A percentile compares a stretch with the other conserved stretches of the same genome.
These are phyloP conservation scores for Coprinopsis sp. DNA, from an alignment of 768 basidiomycete species.

Conservation along the genomic window DNA sequence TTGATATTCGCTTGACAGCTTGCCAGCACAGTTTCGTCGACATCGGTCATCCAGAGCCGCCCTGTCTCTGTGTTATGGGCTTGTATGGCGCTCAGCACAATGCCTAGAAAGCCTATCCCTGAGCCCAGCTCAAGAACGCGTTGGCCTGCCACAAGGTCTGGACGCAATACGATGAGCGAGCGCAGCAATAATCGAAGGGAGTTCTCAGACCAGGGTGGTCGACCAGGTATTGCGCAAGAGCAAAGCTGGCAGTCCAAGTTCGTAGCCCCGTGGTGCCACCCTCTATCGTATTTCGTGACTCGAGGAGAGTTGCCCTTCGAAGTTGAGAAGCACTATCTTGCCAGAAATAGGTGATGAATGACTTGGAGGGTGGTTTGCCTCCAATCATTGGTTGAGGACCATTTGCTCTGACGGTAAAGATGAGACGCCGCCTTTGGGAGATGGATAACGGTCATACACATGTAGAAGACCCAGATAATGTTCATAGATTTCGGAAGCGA, in stretches of 20 bases:
- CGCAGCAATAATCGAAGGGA: neutral
- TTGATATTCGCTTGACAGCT: conserved; percentile 56
- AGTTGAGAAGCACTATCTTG: conserved; percentile 6
- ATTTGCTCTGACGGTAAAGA: no score
- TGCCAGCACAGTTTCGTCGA: conserved; percentile 55
- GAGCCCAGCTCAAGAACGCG: conserved; percentile 71
- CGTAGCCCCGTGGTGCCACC: conserved; percentile 74
- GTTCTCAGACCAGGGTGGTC: conserved; percentile 44
- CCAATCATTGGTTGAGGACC: conserved; percentile 23
- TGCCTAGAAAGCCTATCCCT: conserved; percentile 73
- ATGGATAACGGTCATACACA: conserved; percentile 29
- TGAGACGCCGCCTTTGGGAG: no score
- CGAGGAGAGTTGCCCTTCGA: conserved; percentile 52
- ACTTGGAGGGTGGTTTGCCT: conserved; percentile 40
- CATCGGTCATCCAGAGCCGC: conserved; percentile 47
- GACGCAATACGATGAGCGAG: conserved; percentile 15
- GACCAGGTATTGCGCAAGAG: conserved; percentile 59
- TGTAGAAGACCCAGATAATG: conserved; percentile 49
- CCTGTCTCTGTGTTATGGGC: conserved; percentile 10
- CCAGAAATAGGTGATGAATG: conserved; percentile 71
- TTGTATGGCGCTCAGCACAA: conserved; percentile 57
- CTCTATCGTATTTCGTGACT: conserved; percentile 72
- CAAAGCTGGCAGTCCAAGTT: conserved; percentile 74
- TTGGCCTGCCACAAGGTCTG: conserved; percentile 43
- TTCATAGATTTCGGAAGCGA: conserved; percentile 62